A percentile compares a stretch with the other conserved stretches of the same genome.
Evolutionary conservation across 1,284 basidiomycete species (phyloP).

Genomic region (Tilletia walkeri): DNA sequence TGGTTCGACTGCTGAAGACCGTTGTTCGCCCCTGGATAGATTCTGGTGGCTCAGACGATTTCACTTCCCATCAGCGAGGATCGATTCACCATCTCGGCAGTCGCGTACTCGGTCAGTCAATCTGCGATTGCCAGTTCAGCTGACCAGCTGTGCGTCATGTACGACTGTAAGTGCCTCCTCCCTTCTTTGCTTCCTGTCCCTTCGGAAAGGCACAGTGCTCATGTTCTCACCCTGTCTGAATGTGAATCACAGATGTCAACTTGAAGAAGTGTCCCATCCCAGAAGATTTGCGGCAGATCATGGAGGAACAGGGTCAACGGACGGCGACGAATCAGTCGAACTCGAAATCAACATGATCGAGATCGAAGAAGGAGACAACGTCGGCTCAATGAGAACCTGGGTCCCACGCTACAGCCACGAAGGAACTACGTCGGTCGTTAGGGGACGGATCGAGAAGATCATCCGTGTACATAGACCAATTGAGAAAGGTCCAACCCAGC

Average conservation of each 20-base stretch:
- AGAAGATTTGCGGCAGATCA: constrained; percentile 6
- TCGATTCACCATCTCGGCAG: constrained; percentile 8
- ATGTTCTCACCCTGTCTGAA: background rate
- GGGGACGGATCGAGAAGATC: no score
- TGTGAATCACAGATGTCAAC: background rate
- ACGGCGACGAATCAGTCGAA: background rate
- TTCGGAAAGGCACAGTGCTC: background rate
- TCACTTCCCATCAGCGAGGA: constrained; percentile 9
- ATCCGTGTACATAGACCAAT: no score
- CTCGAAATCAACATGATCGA: background rate
- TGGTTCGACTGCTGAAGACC: background rate
- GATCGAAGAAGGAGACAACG: no score
- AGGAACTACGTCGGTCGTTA: no score
- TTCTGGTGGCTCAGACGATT: constrained; percentile 9
- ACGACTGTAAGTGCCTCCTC: background rate
- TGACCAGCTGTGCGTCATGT: constrained; percentile 17
- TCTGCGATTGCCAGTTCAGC: constrained; percentile 9
- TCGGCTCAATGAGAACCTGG: no score
- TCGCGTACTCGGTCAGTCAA: constrained; percentile 15
- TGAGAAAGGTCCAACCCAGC: no score
- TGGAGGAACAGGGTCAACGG: background rate
- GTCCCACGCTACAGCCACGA: no score
- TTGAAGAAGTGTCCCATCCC: constrained; percentile 11
- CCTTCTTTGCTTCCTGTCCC: background rate
- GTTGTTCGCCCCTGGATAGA: background rate